Evolutionary conservation across 2,329 filamentous ascomycete genomes (phyloP), one percentile per base, ranked within the genome.

Genomic region (Fragosphaeria purpurea): DNA sequence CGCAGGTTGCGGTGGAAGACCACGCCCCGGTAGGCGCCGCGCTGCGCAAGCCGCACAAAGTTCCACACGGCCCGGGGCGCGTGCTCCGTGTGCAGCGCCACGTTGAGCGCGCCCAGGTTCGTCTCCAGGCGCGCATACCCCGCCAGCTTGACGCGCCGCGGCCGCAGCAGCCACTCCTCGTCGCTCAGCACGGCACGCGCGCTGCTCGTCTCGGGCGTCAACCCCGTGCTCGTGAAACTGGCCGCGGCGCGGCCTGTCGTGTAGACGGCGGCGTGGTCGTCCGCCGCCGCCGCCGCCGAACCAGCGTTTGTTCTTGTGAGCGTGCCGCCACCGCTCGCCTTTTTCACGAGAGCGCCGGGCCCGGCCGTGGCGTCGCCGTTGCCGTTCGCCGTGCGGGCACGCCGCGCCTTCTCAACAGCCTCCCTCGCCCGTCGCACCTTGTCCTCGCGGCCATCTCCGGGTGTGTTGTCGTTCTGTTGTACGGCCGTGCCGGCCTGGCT

Each of bases 51-150:
- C 50, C 86, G 83, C 48, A 95, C 80, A 62, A 98, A 98, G 66
- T 98, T 98, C 88, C 91, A 98, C 2, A 97, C 93, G 0, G 93
- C 89, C 59, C 86, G 86, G 1, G 93, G 93, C 3, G 93, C 90
- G 50, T 84, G 86, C 63, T 98, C 93, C 2, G 93, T 87, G 56
- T 91, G 86, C 5, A 98, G 75, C 63, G 97, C 91, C 54, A 98
- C 71, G 56, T 88, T 96, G 22, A 98, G 64, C 55, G 90, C 82
- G 38, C 93, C 93, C 3, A 87, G 71, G 55, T 83, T 93, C 0
- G 93, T 98, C 58, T 85, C 82, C 44, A 98, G 79, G n/a, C 88
- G 82, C 6, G 86, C 90, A 64, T 95, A 97, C 32, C 91, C 93
- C 60, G 91, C 94, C 58, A 79, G 80, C 68, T 95, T 95, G 53